Evolutionary conservation across 2,329 filamentous ascomycete genomes (phyloP).

Genomic region (Coniochaeta hoffmannii): DNA sequence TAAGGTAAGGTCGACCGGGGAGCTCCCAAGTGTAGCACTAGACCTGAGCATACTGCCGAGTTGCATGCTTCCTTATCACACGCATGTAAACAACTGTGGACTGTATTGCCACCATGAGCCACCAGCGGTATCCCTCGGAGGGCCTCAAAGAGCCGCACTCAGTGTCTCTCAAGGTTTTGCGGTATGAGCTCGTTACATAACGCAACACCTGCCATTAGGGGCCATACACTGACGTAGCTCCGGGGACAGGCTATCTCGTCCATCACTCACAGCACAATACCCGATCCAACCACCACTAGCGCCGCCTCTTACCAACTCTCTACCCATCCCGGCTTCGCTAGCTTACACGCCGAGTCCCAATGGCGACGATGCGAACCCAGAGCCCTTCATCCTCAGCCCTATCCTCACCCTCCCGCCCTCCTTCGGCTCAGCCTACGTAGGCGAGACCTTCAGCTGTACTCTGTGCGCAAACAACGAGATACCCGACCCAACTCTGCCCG

Average conservation of each 20-base stretch:
- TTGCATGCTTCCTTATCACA: constrained; percentile 3
- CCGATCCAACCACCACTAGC: constrained; percentile 45
- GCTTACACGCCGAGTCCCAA: constrained; percentile 48
- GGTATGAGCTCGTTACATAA: constrained; percentile 33
- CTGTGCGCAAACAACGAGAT: constrained; percentile 91
- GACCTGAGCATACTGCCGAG: no score
- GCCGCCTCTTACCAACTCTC: constrained; percentile 30
- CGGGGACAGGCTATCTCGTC: constrained; percentile 68
- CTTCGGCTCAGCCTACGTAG: constrained; percentile 92
- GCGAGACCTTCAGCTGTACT: constrained; percentile 90
- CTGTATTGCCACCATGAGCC: constrained; percentile 36
- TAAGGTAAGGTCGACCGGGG: not conserved
- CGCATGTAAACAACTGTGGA: not conserved
- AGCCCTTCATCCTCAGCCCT: constrained; percentile 52
- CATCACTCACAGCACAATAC: constrained; percentile 66
- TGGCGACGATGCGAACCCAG: constrained; percentile 33
- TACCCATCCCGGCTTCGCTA: constrained; percentile 57
- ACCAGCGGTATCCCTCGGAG: constrained; percentile 49
- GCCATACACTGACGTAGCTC: not conserved
- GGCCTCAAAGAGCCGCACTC: constrained; percentile 69
- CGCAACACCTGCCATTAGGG: not conserved
- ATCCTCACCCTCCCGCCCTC: constrained; percentile 79
- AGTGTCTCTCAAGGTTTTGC: constrained; percentile 68
- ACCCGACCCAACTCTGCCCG: constrained; percentile 9
- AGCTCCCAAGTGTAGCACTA: not conserved